A percentile compares a stretch with the other conserved stretches of the same genome.
Evolutionary conservation across 495 filamentous ascomycete species (phyloP).

Genomic region (Symbiotaphrina buchneri): DNA sequence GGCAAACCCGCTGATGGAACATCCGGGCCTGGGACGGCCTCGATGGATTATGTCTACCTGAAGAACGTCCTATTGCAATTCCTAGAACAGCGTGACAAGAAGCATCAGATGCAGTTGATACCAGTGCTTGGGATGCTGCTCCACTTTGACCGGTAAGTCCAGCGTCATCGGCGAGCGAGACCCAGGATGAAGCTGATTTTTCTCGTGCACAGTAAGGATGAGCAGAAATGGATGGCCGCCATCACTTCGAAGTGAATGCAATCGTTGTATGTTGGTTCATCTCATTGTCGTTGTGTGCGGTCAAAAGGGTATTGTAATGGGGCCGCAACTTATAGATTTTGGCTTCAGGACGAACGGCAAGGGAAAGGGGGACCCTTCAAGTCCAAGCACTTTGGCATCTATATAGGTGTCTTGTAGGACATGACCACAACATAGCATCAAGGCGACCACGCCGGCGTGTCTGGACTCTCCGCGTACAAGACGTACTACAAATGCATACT

Average conservation of each 20-base stretch:
- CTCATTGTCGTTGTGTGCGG: no score
- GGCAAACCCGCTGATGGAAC: conserved; percentile 21
- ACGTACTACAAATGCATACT: no score
- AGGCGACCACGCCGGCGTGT: no score
- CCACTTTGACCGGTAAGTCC: conserved; percentile 67
- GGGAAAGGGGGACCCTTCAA: no score
- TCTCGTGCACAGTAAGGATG: conserved; percentile 35
- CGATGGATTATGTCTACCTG: conserved; percentile 64
- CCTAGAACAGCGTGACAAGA: conserved; percentile 83
- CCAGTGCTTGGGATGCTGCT: conserved; percentile 80
- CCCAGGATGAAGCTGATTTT: background rate
- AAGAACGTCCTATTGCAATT: conserved; percentile 94
- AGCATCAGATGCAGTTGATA: conserved; percentile 69
- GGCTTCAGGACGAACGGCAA: no score
- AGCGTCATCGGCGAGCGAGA: background rate
- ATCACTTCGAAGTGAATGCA: conserved; percentile 34
- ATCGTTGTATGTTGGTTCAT: no score
- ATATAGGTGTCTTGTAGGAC: no score
- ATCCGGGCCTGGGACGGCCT: conserved; percentile 10
- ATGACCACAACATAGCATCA: no score
- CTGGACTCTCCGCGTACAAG: no score
- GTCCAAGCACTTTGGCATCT: no score
- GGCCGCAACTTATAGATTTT: no score
- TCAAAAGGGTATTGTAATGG: no score
- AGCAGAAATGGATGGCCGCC: conserved; percentile 77